Evolutionary conservation across 2,329 filamentous ascomycete genomes (phyloP).

Genomic region (Celoporthe dispersa): DNA sequence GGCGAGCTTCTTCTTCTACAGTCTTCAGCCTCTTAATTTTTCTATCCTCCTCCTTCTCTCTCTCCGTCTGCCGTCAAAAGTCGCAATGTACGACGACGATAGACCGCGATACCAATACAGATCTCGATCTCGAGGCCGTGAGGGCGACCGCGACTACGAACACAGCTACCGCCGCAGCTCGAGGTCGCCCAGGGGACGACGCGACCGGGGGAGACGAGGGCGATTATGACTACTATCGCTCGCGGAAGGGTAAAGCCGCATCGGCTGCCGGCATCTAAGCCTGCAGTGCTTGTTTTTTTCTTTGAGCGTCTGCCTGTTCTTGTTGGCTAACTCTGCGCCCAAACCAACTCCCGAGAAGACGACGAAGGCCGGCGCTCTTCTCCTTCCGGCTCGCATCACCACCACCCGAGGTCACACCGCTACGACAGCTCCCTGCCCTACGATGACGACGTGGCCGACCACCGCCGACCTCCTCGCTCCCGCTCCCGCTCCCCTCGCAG

Average conservation of each 20-base stretch:
- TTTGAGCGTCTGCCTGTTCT: slow-evolving; percentile 11
- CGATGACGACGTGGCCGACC: slow-evolving; percentile 26
- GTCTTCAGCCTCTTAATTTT: too few species aligned
- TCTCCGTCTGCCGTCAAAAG: slow-evolving; percentile 17
- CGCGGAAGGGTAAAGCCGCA: slow-evolving; percentile 49
- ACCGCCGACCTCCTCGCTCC: slow-evolving; percentile 8
- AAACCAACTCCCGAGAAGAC: slow-evolving; percentile 22
- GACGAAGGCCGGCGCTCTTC: slow-evolving; percentile 17
- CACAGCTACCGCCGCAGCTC: slow-evolving; percentile 32
- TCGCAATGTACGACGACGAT: slow-evolving; percentile 52
- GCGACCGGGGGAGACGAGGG: slow-evolving; percentile 33
- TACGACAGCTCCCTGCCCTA: slow-evolving; percentile 27
- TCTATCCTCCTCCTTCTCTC: slow-evolving; percentile 14
- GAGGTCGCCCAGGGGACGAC: slow-evolving; percentile 30
- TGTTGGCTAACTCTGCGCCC: slow-evolving; percentile 26
- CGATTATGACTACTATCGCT: slow-evolving; percentile 48
- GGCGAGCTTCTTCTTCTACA: neutral
- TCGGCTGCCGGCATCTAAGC: slow-evolving; percentile 20
- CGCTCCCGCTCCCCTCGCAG: slow-evolving; percentile 26
- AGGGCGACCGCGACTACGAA: slow-evolving; percentile 34
- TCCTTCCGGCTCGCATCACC: slow-evolving; percentile 10
- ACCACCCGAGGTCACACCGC: slow-evolving; percentile 12
- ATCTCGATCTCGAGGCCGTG: slow-evolving; percentile 38
- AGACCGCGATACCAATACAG: slow-evolving; percentile 37
- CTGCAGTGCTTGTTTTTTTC: slow-evolving; percentile 11